Conservation (phyloP, 257 asterid species). For the Scutellaria barbata region DNA sequence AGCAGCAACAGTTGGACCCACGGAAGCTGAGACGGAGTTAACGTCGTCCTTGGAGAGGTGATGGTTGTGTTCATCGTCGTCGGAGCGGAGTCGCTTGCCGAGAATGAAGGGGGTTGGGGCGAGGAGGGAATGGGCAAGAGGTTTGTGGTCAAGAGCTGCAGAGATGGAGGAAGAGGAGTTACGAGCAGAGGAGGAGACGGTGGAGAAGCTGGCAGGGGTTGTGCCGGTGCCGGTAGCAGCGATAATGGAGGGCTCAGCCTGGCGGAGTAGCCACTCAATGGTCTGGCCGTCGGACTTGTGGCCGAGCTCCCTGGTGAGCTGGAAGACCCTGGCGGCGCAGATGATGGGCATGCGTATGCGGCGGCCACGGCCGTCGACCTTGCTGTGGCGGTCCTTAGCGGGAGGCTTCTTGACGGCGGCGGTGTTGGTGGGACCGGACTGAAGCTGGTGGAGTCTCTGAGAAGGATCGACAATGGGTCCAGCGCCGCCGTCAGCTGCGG, state of each 20-base stretch:
- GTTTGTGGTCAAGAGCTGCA: slow-evolving; percentile 67
- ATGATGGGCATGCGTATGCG: slow-evolving; percentile 98
- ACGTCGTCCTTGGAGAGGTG: slow-evolving; percentile 64
- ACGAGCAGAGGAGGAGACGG: slow-evolving; percentile 45
- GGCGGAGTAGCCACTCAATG: slow-evolving; percentile 96
- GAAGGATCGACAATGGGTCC: slow-evolving; percentile 45
- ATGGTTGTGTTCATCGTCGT: slow-evolving; percentile 55
- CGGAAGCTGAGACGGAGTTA: slow-evolving; percentile 38
- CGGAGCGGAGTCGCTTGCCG: slow-evolving; percentile 83
- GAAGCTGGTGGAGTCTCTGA: slow-evolving; percentile 45
- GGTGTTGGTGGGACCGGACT: slow-evolving; percentile 36
- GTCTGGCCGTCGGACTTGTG: slow-evolving; percentile 99
- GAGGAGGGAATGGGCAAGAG: slow-evolving; percentile 57
- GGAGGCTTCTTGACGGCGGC: slow-evolving; percentile 76
- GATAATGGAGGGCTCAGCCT: slow-evolving; percentile 95
- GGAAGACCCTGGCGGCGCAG: slow-evolving; percentile 96
- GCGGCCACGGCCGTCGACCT: slow-evolving; percentile 94
- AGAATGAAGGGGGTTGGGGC: slow-evolving; percentile 81
- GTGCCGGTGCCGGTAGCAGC: slow-evolving; percentile 98
- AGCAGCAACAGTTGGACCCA: slow-evolving; percentile 53
- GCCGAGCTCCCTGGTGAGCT: slow-evolving; percentile 90
- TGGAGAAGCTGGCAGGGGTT: slow-evolving; percentile 88
- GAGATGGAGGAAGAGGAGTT: slow-evolving; percentile 42
- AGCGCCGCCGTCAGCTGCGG: slow-evolving; percentile 50
- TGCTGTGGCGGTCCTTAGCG: slow-evolving; percentile 96